phyloP scores from a whole-genome alignment of 257 asterid species.

The Phtheirospermum japonicum region DNA sequence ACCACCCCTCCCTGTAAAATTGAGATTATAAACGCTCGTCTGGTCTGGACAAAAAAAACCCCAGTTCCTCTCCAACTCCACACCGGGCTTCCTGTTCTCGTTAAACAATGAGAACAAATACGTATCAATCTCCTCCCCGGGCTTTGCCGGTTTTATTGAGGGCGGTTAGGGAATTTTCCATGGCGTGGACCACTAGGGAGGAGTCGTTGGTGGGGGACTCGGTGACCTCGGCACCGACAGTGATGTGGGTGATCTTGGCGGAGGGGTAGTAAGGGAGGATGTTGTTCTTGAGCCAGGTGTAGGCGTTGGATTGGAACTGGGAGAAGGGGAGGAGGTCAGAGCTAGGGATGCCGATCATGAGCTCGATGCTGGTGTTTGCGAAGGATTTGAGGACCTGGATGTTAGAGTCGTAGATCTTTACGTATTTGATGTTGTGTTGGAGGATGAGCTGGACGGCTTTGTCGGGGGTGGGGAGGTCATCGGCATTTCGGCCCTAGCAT shows the following conservation, averaged over 20 bases:
- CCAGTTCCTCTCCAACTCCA: no score
- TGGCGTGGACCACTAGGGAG: constrained; percentile 69
- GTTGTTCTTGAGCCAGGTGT: constrained; percentile 83
- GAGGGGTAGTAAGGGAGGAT: constrained; percentile 91
- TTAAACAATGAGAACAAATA: no score
- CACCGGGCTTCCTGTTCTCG: no score
- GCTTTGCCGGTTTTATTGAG: constrained; percentile 74
- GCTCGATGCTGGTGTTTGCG: constrained; percentile 84
- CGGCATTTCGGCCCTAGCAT: constrained; percentile 97
- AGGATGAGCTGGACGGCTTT: constrained; percentile 82
- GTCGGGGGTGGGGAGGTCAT: constrained; percentile 91
- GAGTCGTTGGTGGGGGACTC: constrained; percentile 74
- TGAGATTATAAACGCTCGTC: no score
- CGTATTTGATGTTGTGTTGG: constrained; percentile 67
- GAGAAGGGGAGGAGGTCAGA: constrained; percentile 79
- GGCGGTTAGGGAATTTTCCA: constrained; percentile 65
- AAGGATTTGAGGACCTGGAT: constrained; percentile 91
- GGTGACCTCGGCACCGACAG: constrained; percentile 88
- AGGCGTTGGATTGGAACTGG: constrained; percentile 93
- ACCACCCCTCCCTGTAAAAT: no score
- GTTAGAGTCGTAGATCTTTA: constrained; percentile 81
- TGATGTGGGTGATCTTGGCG: constrained; percentile 68
- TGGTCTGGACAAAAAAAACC: no score
- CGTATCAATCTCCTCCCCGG: constrained; percentile 63
- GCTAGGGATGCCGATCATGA: constrained; percentile 84